A percentile compares a stretch with the other conserved stretches of the same genome.
Evolutionary conservation across 2,329 filamentous ascomycete genomes (phyloP).

Genomic region (Macrophomina pseudophaseolina): DNA sequence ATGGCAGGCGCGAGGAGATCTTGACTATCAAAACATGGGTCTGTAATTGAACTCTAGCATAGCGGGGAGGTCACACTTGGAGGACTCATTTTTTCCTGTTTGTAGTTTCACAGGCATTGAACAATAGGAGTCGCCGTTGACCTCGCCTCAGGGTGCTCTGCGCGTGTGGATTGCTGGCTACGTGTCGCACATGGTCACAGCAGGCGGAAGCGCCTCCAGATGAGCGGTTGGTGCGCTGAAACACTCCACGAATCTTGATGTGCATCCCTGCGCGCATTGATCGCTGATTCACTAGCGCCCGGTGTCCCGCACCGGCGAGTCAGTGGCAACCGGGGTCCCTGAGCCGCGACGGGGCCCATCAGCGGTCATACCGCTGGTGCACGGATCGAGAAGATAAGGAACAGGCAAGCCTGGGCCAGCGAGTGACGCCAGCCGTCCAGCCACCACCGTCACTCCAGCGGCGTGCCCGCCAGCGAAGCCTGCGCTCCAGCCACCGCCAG

Average conservation of each 20-base stretch:
- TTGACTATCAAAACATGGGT: constrained; percentile 11
- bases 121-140: constrained; percentile 17
- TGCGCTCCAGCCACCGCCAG: constrained; percentile 18
- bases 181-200: constrained; percentile 5
- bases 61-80: constrained; percentile 16
- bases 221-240: neutral
- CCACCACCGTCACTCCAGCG: constrained; percentile 10
- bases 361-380: neutral
- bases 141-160: neutral
- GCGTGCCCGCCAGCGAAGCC: constrained; percentile 2
- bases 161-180: neutral
- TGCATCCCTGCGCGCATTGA: constrained; percentile 17
- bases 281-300: constrained; percentile 21
- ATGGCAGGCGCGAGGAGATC: constrained; percentile 11
- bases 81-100: constrained; percentile 11
- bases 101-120: constrained; percentile 14
- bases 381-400: constrained; percentile 7
- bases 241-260: constrained; percentile 21
- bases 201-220: constrained; percentile 7
- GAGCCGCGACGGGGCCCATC: neutral
- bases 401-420: constrained; percentile 20
- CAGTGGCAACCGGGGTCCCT: neutral
- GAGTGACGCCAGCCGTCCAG: constrained; percentile 11
- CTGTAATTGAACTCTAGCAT: constrained; percentile 15
- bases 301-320: constrained; percentile 19